Base-by-base conservation (phyloP, 2,329 filamentous ascomycete species). In the Fulvia fulva region DNA sequence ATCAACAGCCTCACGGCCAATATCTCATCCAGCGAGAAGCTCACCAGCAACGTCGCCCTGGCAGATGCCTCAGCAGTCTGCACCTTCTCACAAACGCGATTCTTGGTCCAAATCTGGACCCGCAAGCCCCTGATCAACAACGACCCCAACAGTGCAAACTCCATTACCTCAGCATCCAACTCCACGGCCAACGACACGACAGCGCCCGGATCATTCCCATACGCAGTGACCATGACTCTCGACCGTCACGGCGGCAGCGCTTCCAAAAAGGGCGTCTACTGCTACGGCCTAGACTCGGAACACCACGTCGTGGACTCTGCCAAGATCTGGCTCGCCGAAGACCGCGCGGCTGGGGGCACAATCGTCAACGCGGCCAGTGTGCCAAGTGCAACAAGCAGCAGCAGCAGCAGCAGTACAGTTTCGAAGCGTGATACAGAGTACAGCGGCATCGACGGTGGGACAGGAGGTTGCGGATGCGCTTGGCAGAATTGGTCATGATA, bases 101-200 rank as follows among this genome's bases (percentile, higher is more conserved):
- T 87, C 64, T 74, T 81, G 5, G 80, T 87, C 1, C 81, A 83
- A 63, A 86, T 87, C 54, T 87, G 83, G 83, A 87, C 85, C 0
- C 68, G 67, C 30, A 79, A 76, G 53, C 52, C 34, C 51, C 57
- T 28, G 3, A 51, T 64, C 14, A 45, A 32, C 14, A 45, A 32
- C 12, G 30, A 50, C 22, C 19, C n/a, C 43, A 21, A 46, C 37
- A 19, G 37, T 41, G 46, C 46, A 22, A 8, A n/a, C 6, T 30
- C 22, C 9, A n/a, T 12, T 3, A 14, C 52, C 2, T 28, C 60
- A 55, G 64, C 32, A 19, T 46, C 51, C 30, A 30, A 16, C 28
- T 68, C 74, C 5, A 70, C 74, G 12, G 67, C 78, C 2, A 78
- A 77, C 23, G 71, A 79, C 57, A 80, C 81, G 66, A 73, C 72